Evolutionary conservation across 371 early-diverging fungal species (phyloP), one percentile per base, ranked within the genome.

Genomic region (Saksenaea vasiformis): DNA sequence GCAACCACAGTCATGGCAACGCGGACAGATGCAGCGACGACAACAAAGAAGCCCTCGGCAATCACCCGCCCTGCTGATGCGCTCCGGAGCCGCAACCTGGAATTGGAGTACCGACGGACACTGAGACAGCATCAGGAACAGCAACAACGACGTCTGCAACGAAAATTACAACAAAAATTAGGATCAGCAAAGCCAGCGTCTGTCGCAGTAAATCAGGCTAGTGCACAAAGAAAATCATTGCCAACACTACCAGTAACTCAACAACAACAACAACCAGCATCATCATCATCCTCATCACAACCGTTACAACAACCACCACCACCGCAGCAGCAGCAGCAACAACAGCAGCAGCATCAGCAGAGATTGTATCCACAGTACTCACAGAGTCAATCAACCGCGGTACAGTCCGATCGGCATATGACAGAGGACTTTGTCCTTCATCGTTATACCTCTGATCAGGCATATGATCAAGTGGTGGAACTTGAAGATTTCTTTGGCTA

Each of bases 391-490:
- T 31, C 31, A 31, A 31, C 11, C 51, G 24, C 51, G 24, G 24
- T 22, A 3, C 7, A 22, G 10, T 22, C 51, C 51, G 51, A 47
- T 47, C 51, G 22, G 22, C 51, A 17, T 47, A 22, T 47, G 17
- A 61, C 60, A 47, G 65, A 72, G 54, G 65, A 72, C 24, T 78
- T 80, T 61, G 72, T 72, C 26, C 61, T 80, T n/a, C 78, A 76
- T 51, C 78, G 76, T 27, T 80, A 68, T 54, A 81, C 78, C 27
- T 77, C 82, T 60, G 77, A 78, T 65, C 82, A 81, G 60, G 75
- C 77, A 41, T 69, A 66, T 65, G 75, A 78, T 67, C 76, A 76
- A 61, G 71, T 74, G n/a, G 69, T 78, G 7, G 68, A 77, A 47
- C 61, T 81, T 9, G 75, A 81, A 56, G 74, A 78, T 67, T 78